Conservation (phyloP, 2,329 filamentous ascomycete genomes). For the Bipolaris victoriae region DNA sequence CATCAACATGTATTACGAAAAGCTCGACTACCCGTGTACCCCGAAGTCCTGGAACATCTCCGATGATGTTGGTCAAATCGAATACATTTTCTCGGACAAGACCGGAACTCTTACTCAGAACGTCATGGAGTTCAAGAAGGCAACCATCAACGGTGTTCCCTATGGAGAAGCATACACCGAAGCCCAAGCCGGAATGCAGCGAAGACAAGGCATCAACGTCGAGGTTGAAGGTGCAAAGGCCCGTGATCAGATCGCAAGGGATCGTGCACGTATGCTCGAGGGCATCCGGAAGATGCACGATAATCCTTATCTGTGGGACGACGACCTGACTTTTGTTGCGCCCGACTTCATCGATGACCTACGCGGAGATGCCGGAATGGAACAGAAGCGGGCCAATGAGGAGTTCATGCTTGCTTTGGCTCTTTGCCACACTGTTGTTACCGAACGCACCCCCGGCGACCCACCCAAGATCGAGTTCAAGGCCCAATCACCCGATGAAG, state of each 20-base stretch:
- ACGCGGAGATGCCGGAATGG: constrained; percentile 73
- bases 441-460: constrained; percentile 87
- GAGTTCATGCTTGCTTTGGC: constrained; percentile 94
- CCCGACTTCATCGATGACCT: constrained; percentile 88
- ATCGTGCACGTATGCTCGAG: constrained; percentile 74
- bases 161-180: constrained; percentile 99
- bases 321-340: constrained; percentile 89
- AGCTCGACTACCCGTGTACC: constrained; percentile 90
- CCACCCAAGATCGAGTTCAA: constrained; percentile 92
- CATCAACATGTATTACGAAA: constrained; percentile 94
- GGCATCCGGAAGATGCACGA: constrained; percentile 78
- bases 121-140: constrained; percentile 99
- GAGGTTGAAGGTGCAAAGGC: constrained; percentile 78
- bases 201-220: constrained; percentile 84
- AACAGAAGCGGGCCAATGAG: constrained; percentile 78
- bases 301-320: constrained; percentile 89
- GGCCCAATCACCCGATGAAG: constrained; percentile 95
- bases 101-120: constrained; percentile 90
- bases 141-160: constrained; percentile 90
- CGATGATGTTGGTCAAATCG: constrained; percentile 95
- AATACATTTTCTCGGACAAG: constrained; percentile 98
- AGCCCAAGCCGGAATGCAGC: constrained; percentile 94
- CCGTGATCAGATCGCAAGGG: constrained; percentile 77
- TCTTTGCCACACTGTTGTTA: constrained; percentile 95
- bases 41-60: constrained; percentile 99